Evolutionary conservation across 2,329 filamentous ascomycete species (phyloP), one percentile per base, ranked within the genome.

Genomic region (Eurotiales sp.): DNA sequence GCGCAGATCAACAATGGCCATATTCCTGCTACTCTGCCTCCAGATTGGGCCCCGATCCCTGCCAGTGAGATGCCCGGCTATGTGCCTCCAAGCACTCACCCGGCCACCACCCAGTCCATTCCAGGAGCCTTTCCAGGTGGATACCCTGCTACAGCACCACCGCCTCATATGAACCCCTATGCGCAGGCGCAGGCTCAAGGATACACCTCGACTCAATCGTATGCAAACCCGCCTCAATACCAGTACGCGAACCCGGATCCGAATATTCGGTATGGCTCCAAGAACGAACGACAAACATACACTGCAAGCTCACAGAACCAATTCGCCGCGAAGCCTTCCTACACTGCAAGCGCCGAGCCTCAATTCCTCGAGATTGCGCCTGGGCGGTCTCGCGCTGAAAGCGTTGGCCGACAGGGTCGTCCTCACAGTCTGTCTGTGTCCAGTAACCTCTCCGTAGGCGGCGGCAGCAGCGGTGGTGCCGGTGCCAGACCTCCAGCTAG

Each of bases 401-500:
- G 46, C 34, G 45, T 46, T 34, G 46, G 41, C 23, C 49, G 44
- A 37, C 51, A 48, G 14, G 45, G 45, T 25, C 52, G 46, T 32
- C 64, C 68, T 2, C 60, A 63, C 48, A 68, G 65, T 48, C 54
- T 64, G n/a, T 69, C 69, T 30, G 60, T 67, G n/a, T 68, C 69
- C 30, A 69, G 65, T 49, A 72, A 67, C 40, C 65, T 72, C 2
- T 62, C 67, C 2, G 68, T 71, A 30, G 64, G 61, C 10, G 65
- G 64, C 7, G 64, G 61, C n/a, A 30, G 12, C 64, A 63, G 8
- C 61, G 21, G 64, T 66, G 40, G 61, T 6, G 32, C 51, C 2
- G 69, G 64, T 29, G 66, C 77, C 40, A 80, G 55, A 8, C 55
- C 89, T 1, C 89, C 90, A 0, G 83, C 83, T 1, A 96, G 90